Conservation (phyloP, 805 yeast species). For the Wickerhamiella slavikovae region DNA sequence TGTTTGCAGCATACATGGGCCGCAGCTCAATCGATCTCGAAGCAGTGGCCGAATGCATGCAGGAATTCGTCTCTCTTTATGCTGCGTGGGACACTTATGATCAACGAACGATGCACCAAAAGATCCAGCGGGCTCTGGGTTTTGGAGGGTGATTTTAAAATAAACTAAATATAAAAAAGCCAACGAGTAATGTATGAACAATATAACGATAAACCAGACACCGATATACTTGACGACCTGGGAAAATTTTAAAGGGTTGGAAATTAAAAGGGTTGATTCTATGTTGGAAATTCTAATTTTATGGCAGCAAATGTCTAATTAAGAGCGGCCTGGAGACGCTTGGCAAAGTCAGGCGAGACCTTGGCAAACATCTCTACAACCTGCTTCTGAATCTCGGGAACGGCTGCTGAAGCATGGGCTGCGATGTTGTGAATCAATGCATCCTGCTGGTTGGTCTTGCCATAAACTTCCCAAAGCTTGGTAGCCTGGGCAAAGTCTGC, state of each 20-base stretch:
- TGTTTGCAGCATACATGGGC: constrained; percentile 46
- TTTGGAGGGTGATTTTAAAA: no score
- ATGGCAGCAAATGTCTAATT: no score
- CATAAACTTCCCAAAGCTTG: constrained; percentile 57
- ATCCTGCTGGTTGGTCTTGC: constrained; percentile 63
- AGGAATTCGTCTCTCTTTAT: constrained; percentile 62
- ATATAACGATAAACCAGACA: no score
- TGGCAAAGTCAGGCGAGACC: constrained; percentile 51
- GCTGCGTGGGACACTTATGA: constrained; percentile 77
- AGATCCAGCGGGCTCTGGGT: neutral
- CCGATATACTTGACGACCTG: no score
- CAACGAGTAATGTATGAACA: no score
- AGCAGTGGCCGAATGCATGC: constrained; percentile 62
- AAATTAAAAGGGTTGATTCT: no score
- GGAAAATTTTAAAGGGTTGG: no score
- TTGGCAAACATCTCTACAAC: constrained; percentile 58
- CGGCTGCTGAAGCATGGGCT: constrained; percentile 46
- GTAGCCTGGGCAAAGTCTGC: constrained; percentile 63
- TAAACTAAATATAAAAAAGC: no score
- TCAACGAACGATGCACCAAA: constrained; percentile 2
- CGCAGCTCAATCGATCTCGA: constrained; percentile 56
- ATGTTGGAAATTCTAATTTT: no score
- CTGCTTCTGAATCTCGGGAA: constrained; percentile 54
- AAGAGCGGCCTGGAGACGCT: no score
- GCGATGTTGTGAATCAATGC: constrained; percentile 72